Percentiles rank a stretch among this genome's conserved stretches.
Conservation (phyloP, 169 alveolate species). For the Plasmodium vivax region DNA sequence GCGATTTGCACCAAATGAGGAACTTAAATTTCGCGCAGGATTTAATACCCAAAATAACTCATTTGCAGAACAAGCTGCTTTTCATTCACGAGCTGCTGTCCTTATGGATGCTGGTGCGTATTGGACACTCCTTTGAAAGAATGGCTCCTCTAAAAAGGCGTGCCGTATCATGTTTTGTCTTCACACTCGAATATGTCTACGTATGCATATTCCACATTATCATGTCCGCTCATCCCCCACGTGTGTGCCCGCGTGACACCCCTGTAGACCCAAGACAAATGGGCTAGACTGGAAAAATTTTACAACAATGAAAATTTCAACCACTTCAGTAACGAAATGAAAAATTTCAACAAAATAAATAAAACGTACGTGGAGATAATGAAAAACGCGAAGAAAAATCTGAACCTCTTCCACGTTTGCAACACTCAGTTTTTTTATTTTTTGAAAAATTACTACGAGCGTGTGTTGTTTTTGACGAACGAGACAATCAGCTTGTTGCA, state of each 20-base stretch:
- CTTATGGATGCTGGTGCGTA: conserved; percentile 38
- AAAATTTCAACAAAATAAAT: conserved; percentile 64
- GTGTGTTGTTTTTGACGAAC: conserved; percentile 22
- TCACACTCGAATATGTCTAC: background rate
- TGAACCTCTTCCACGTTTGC: conserved; percentile 27
- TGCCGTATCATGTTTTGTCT: background rate
- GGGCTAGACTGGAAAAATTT: conserved; percentile 40
- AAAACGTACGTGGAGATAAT: conserved; percentile 67
- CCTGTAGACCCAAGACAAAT: conserved; percentile 38
- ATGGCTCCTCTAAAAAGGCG: background rate
- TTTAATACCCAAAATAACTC: conserved; percentile 62
- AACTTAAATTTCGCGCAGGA: conserved; percentile 56
- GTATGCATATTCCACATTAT: background rate
- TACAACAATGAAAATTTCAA: conserved; percentile 54
- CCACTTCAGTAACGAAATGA: conserved; percentile 63
- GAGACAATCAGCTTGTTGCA: conserved; percentile 53
- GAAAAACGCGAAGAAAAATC: conserved; percentile 66
- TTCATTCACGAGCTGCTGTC: conserved; percentile 44
- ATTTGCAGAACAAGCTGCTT: conserved; percentile 49
- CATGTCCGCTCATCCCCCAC: background rate
- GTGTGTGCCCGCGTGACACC: background rate
- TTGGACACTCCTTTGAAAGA: background rate
- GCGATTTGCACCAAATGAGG: conserved; percentile 64
- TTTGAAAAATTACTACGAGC: conserved; percentile 57
- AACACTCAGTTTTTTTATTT: conserved; percentile 59